Conservation (phyloP, 2,329 filamentous ascomycete genomes). For the Nigrograna mackinnonii region DNA sequence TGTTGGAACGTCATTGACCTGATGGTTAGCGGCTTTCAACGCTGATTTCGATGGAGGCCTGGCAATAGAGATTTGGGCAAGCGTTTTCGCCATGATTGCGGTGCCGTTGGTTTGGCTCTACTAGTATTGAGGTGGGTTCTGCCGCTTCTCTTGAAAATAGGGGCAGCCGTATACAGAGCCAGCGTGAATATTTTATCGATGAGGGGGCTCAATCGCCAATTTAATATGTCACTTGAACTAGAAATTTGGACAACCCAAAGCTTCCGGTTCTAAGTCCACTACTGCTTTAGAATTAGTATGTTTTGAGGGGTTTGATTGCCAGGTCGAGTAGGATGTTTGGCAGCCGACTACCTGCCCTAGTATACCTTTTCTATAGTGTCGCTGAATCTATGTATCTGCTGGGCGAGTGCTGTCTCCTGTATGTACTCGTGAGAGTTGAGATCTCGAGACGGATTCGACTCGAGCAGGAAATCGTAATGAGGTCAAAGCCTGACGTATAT, state of each 20-base stretch:
- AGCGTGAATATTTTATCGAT: conserved; percentile 41
- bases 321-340: conserved; percentile 32
- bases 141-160: conserved; percentile 50
- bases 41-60: conserved; percentile 40
- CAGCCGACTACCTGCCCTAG: conserved; percentile 36
- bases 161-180: conserved; percentile 40
- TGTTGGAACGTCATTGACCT: conserved; percentile 32
- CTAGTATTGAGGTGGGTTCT: conserved; percentile 52
- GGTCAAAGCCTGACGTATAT: conserved; percentile 57
- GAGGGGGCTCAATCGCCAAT: conserved; percentile 24
- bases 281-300: conserved; percentile 38
- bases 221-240: conserved; percentile 37
- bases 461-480: conserved; percentile 60
- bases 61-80: conserved; percentile 35
- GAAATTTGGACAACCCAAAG: conserved; percentile 20
- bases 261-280: conserved; percentile 38
- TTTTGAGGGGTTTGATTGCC: conserved; percentile 23
- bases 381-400: conserved; percentile 42
- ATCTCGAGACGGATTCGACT: conserved; percentile 60
- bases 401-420: conserved; percentile 57
- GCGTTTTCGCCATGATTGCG: conserved; percentile 51
- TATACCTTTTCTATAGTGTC: conserved; percentile 39
- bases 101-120: conserved; percentile 40
- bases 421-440: conserved; percentile 59
- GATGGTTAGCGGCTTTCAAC: conserved; percentile 38